phyloP scores from a whole-genome alignment of 768 basidiomycete species.

The Paxillus rubicundulus region DNA sequence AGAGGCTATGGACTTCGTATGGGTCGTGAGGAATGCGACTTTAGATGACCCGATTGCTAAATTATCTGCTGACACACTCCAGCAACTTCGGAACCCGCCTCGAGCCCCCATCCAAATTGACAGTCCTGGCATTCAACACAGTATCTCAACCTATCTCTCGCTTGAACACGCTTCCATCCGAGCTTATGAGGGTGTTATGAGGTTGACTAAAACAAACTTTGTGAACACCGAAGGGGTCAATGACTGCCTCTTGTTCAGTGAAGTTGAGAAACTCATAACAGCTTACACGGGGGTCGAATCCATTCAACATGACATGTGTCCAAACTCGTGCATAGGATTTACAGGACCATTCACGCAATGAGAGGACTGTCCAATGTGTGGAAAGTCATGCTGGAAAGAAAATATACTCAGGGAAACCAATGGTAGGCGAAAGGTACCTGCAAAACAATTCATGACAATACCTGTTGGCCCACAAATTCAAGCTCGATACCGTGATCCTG shows the following conservation, averaged over 20 bases:
- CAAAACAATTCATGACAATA: background rate
- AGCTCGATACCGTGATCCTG: background rate
- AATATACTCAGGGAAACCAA: too few relatives aligned
- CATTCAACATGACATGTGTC: conserved; percentile 10
- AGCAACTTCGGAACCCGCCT: conserved; percentile 4
- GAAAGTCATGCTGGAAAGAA: background rate
- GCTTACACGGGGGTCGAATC: background rate
- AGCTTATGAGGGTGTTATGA: conserved; percentile 3
- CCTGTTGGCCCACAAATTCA: background rate
- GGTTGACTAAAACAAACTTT: background rate
- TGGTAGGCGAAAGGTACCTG: background rate
- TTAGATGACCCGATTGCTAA: too few relatives aligned
- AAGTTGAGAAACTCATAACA: conserved; percentile 7
- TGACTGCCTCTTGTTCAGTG: conserved; percentile 10
- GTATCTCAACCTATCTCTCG: conserved; percentile 6
- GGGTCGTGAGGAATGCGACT: background rate
- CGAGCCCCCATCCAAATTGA: background rate
- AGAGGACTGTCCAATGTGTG: background rate
- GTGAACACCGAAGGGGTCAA: conserved; percentile 2
- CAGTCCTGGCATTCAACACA: background rate
- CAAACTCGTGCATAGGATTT: conserved; percentile 13
- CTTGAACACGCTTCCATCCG: conserved; percentile 5
- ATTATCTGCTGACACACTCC: too few relatives aligned
- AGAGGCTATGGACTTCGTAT: background rate
- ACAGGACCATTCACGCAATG: conserved; percentile 13